Conservation (phyloP, 2,329 filamentous ascomycete genomes). For the Fusarium begoniae region DNA sequence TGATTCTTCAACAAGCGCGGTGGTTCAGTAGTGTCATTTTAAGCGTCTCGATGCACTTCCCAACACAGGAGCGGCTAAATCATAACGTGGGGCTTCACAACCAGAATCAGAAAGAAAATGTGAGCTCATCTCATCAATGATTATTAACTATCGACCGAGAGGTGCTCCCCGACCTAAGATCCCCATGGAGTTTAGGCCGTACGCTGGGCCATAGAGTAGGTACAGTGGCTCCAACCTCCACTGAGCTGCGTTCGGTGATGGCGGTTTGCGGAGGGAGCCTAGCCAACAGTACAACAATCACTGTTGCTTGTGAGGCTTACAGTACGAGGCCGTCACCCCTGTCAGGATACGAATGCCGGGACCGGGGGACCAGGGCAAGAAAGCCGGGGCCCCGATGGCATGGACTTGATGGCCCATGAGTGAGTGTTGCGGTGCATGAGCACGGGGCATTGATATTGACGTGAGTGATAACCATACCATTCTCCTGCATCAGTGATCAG, state of each 20-base stretch:
- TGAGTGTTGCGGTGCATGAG: constrained; percentile 5
- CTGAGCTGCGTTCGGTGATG: constrained; percentile 18
- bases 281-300: constrained; percentile 1
- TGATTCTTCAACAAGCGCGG: constrained; percentile 3
- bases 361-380: constrained; percentile 25
- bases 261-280: constrained; percentile 14
- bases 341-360: constrained; percentile 33
- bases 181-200: constrained; percentile 6
- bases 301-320: constrained; percentile 28
- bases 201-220: constrained; percentile 1
- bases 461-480: constrained; percentile 4
- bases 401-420: not conserved
- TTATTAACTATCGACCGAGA: not conserved
- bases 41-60: constrained; percentile 8
- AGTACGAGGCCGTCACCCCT: constrained; percentile 30
- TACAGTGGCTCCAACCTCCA: constrained; percentile 15
- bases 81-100: not conserved
- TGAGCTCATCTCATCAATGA: not conserved
- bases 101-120: not conserved
- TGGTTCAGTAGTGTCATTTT: not conserved
- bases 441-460: constrained; percentile 14
- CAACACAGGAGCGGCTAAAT: not conserved
- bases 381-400: constrained; percentile 30
- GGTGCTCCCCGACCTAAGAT: not conserved
- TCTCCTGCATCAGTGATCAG: constrained; percentile 19